Percentiles rank a stretch among this genome's conserved stretches.
phyloP scores from a whole-genome alignment of 75 land plant species.

The Azolla pinnata region DNA sequence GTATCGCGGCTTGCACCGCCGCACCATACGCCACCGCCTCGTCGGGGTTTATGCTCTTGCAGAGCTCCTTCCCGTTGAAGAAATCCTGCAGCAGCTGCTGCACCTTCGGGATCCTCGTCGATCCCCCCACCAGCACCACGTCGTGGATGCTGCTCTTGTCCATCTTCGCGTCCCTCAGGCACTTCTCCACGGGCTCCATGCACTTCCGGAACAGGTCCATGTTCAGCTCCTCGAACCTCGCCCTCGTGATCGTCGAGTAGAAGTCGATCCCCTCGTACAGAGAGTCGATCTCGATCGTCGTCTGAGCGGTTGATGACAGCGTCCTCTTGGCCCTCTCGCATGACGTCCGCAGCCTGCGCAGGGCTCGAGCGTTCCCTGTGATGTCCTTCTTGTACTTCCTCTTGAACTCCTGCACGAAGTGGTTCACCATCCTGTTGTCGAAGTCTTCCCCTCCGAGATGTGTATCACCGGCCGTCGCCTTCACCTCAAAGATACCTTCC shows the following conservation, averaged over 20 bases:
- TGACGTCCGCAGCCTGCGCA: constrained; percentile 29
- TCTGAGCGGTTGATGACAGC: constrained; percentile 31
- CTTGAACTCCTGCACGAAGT: constrained; percentile 27
- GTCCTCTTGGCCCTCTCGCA: constrained; percentile 42
- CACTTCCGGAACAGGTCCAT: constrained; percentile 34
- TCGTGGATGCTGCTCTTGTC: constrained; percentile 23
- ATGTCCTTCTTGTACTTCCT: constrained; percentile 26
- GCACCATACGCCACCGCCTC: constrained; percentile 14
- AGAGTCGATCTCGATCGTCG: constrained; percentile 22
- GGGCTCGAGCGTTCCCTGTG: constrained; percentile 28
- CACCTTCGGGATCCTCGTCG: constrained; percentile 27
- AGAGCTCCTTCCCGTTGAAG: constrained; percentile 28
- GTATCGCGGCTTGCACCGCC: constrained; percentile 21
- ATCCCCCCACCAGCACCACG: constrained; percentile 23
- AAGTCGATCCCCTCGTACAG: constrained; percentile 26
- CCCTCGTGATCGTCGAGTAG: constrained; percentile 21
- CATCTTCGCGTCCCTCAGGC: constrained; percentile 24
- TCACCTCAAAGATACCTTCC: constrained; percentile 16
- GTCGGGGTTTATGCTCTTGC: constrained; percentile 42
- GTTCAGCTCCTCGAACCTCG: constrained; percentile 36
- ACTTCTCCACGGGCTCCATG: constrained; percentile 29
- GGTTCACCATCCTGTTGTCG: constrained; percentile 23
- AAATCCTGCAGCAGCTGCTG: constrained; percentile 31
- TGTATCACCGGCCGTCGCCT: constrained; percentile 29
- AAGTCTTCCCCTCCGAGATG: constrained; percentile 27